Evolutionary conservation across 768 basidiomycete genomes (phyloP).

Genomic region (Leccinum sublutescens): DNA sequence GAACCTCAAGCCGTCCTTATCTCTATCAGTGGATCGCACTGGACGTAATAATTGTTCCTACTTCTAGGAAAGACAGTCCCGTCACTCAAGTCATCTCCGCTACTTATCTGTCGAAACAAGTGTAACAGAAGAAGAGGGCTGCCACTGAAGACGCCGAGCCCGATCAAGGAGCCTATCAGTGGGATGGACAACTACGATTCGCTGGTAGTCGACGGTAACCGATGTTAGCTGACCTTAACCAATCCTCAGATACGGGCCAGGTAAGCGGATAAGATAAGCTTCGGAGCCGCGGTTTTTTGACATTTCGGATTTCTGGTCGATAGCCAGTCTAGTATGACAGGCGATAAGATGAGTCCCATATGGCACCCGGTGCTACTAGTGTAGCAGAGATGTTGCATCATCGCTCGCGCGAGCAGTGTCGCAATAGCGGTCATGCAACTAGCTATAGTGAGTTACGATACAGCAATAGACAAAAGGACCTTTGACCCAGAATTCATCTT

Average conservation of each 20-base stretch:
- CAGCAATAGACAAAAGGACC: background rate
- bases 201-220: too few species aligned
- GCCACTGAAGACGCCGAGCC: background rate
- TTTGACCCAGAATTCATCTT: background rate
- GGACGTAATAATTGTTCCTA: background rate
- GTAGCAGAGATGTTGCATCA: background rate
- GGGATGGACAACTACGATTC: too few species aligned
- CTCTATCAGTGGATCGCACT: background rate
- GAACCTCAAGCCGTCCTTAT: background rate
- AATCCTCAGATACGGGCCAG: background rate
- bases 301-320: background rate
- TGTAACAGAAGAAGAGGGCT: background rate
- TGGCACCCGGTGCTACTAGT: background rate
- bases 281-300: background rate
- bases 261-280: background rate
- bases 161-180: background rate
- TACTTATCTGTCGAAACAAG: background rate
- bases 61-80: background rate
- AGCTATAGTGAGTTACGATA: background rate
- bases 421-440: background rate
- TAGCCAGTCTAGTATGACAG: background rate
- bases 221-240: too few species aligned
- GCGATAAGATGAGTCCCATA: background rate
- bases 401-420: background rate
- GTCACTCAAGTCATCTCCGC: background rate